Percentiles rank a stretch among this genome's conserved stretches.
Conservation (phyloP, 305 asterid genomes). For the Fraxinus angustifolia region DNA sequence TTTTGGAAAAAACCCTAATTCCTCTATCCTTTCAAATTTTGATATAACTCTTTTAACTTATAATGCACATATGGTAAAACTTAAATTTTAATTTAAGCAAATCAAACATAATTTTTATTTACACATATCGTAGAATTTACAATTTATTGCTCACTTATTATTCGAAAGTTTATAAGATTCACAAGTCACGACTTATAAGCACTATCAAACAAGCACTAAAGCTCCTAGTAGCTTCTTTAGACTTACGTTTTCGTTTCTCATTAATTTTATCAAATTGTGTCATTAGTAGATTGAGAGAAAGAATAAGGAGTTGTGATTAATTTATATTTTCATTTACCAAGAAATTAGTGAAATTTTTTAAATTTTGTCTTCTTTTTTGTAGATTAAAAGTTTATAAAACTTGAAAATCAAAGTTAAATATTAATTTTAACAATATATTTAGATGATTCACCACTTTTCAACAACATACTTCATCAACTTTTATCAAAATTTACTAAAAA, state of each 20-base stretch:
- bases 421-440: background rate
- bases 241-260: background rate
- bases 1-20: background rate
- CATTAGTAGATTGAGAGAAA: background rate
- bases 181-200: too few relatives aligned
- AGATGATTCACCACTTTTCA: background rate
- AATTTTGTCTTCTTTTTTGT: too few relatives aligned
- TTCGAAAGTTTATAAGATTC: background rate
- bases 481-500: background rate
- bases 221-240: too few relatives aligned
- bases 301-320: background rate
- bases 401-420: background rate
- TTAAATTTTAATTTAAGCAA: background rate
- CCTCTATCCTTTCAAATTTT: background rate
- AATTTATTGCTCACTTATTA: background rate
- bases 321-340: background rate
- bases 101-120: too few relatives aligned
- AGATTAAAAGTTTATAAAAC: too few relatives aligned
- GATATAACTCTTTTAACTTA: background rate
- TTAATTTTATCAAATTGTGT: background rate
- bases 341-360: background rate
- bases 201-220: too few relatives aligned
- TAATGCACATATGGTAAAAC: background rate
- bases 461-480: too few relatives aligned
- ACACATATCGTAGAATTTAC: too few relatives aligned